A percentile compares a stretch with the other conserved stretches of the same genome.
Evolutionary conservation across 306 rosid species (phyloP).

Genomic region (Cicer judaicum): DNA sequence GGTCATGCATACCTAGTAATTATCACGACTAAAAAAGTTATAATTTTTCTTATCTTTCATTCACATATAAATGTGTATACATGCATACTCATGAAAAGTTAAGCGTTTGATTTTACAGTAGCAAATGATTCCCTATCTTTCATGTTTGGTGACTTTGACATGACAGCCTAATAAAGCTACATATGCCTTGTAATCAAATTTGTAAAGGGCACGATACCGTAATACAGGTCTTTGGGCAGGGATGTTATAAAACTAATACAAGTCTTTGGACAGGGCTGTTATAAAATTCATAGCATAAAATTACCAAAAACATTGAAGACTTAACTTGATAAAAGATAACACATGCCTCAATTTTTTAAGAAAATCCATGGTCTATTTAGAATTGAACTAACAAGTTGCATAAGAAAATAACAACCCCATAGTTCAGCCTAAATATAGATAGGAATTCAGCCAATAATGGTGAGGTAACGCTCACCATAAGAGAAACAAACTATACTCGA

Average conservation of each 20-base stretch:
- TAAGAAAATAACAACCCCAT: conserved; percentile 15
- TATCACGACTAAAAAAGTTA: no score
- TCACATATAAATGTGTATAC: no score
- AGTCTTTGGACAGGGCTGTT: no score
- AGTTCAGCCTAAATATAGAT: neutral
- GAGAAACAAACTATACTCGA: neutral
- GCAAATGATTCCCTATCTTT: no score
- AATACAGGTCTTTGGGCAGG: neutral
- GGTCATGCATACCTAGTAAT: no score
- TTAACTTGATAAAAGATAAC: neutral
- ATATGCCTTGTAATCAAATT: neutral
- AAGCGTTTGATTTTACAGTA: no score
- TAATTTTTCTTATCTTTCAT: no score
- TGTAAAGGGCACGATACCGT: neutral
- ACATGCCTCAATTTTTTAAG: neutral
- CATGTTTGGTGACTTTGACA: neutral
- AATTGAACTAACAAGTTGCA: conserved; percentile 32
- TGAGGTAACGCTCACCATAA: neutral
- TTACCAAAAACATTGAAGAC: neutral
- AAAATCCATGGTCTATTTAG: neutral
- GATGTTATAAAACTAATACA: no score
- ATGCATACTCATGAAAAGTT: no score
- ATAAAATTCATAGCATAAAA: neutral
- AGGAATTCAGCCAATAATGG: neutral
- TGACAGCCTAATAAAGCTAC: neutral